Conservation (phyloP, 345 rosid genomes). For the Firmiana major region DNA sequence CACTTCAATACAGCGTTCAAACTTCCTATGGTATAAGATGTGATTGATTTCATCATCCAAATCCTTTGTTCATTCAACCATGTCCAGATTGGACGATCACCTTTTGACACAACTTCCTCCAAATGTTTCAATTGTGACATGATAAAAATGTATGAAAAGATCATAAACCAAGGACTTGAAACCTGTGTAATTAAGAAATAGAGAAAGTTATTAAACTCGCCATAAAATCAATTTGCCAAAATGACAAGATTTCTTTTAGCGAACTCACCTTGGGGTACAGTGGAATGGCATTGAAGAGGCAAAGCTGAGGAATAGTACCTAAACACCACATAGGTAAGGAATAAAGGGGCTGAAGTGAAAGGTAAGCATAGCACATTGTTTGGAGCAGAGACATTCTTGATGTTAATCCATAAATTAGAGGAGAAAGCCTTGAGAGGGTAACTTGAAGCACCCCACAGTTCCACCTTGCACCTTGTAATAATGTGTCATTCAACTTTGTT, state of each 20-base stretch:
- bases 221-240: neutral
- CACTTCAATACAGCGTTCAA: slow-evolving; percentile 29
- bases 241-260: neutral
- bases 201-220: neutral
- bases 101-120: slow-evolving; percentile 29
- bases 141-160: slow-evolving; percentile 28
- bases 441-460: slow-evolving; percentile 23
- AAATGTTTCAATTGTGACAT: slow-evolving; percentile 25
- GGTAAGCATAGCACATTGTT: slow-evolving; percentile 10
- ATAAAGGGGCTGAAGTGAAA: slow-evolving; percentile 10
- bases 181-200: slow-evolving; percentile 22
- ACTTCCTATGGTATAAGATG: slow-evolving; percentile 22
- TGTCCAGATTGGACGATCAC: slow-evolving; percentile 22
- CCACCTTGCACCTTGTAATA: slow-evolving; percentile 43
- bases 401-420: neutral
- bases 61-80: slow-evolving; percentile 34
- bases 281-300: slow-evolving; percentile 10
- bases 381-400: slow-evolving; percentile 7
- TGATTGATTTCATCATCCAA: slow-evolving; percentile 42
- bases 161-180: slow-evolving; percentile 18
- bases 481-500: slow-evolving; percentile 27
- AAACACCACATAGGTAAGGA: neutral
- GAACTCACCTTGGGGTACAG: slow-evolving; percentile 11
- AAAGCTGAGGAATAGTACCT: slow-evolving; percentile 11
- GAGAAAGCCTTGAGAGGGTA: slow-evolving; percentile 1